Evolutionary conservation across 495 filamentous ascomycete genomes (phyloP), one percentile per base, ranked within the genome.

Genomic region (Chlorociboria aeruginascens): DNA sequence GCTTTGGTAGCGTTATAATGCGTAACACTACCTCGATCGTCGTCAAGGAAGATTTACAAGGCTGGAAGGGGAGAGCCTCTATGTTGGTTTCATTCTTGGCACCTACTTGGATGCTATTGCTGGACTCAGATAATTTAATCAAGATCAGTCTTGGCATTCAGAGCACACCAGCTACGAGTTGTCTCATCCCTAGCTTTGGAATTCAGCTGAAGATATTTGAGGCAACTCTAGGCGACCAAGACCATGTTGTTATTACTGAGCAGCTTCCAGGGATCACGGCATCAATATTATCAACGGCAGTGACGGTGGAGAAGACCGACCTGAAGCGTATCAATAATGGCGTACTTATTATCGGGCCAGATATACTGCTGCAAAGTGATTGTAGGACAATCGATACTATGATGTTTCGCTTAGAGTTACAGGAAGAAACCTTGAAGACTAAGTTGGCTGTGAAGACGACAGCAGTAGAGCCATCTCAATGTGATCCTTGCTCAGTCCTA

Each of bases 1-100:
- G 45, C 0, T 69, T 71, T 45, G 68, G 67, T 30, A 48, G 25
- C 0, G 3, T 66, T 16, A 59, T n/a, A 3, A 44, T 51, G 1
- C 34, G 48, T 13, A 60, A 63, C 30, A 43, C 51, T 7, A 62
- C 61, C 39, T 16, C 17, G 14, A 29, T 48, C 8, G 7, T 28
- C n/a, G 46, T 48, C 7, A 13, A 14, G 7, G 46, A 48, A 31
- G 46, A 48, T 30, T 12, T 10, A 12, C 20, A 11, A 3, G 46
- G 35, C 9, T 41, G 34, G 44, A 17, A 12, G 10, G 38, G 38
- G 1, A 50, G 25, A 3, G 31, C 46, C 11, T 11, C 34, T n/a
- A 17, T 48, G 13, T 40, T 40, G n/a, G 35, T 17, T 8, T 48
- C 46, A 2, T 48, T 48, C 34, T 48, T 40, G 20, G n/a, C 30